Conservation (phyloP, 2,329 filamentous ascomycete species). For the Colletotrichum endophyticum region DNA sequence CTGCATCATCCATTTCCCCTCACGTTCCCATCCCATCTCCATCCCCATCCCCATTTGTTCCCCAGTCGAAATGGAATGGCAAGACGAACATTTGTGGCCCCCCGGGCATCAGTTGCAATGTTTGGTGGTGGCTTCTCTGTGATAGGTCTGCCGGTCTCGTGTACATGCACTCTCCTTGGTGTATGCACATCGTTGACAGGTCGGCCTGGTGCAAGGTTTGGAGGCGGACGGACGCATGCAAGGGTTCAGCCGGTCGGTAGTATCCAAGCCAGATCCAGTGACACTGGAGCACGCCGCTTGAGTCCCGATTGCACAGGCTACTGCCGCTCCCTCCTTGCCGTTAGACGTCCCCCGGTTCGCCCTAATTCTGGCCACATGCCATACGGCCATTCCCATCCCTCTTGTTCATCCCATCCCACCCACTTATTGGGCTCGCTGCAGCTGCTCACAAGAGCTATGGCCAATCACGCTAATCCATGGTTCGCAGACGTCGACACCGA, state of each 20-base stretch:
- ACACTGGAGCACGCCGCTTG: slow-evolving; percentile 17
- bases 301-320: slow-evolving; percentile 21
- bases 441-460: slow-evolving; percentile 18
- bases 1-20: background rate
- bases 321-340: slow-evolving; percentile 18
- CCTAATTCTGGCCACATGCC: slow-evolving; percentile 20
- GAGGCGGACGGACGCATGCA: slow-evolving; percentile 19
- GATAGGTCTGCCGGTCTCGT: background rate
- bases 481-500: slow-evolving; percentile 10
- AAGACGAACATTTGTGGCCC: background rate
- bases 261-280: slow-evolving; percentile 20
- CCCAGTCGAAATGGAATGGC: background rate
- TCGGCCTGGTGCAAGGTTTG: slow-evolving; percentile 8
- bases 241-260: slow-evolving; percentile 23
- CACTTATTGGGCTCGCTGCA: slow-evolving; percentile 19
- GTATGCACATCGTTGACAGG: slow-evolving; percentile 7
- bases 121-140: background rate
- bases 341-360: slow-evolving; percentile 16
- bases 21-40: background rate
- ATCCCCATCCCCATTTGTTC: background rate
- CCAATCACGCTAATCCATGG: slow-evolving; percentile 22
- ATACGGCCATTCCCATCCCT: slow-evolving; percentile 8
- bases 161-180: background rate
- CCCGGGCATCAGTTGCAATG: background rate
- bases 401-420: slow-evolving; percentile 10